These are phyloP conservation scores for Durusdinium trenchii DNA, from an alignment of 73 alveolate genomes.

Conservation along the genomic window DNA sequence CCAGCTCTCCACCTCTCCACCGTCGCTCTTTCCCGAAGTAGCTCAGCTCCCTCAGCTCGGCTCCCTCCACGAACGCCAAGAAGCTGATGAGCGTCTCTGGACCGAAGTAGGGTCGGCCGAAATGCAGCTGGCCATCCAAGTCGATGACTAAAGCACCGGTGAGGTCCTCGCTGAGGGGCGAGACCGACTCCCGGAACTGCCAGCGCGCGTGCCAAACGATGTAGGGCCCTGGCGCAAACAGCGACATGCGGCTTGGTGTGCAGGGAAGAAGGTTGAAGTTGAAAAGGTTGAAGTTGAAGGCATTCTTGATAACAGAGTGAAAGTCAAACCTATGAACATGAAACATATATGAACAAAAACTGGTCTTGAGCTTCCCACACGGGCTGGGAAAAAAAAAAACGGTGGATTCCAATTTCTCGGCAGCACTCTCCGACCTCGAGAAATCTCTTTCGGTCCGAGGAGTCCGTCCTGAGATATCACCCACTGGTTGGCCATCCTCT, in stretches of 20 bases:
- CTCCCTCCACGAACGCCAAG: too few species aligned
- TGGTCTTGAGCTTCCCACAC: too few species aligned
- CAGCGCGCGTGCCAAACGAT: conserved; percentile 78
- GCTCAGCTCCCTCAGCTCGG: too few species aligned
- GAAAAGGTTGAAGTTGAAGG: neutral
- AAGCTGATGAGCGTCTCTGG: conserved; percentile 74
- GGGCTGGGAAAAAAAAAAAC: too few species aligned
- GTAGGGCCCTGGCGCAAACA: conserved; percentile 2
- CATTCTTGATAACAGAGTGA: neutral
- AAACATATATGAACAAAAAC: too few species aligned
- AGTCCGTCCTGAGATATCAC: conserved; percentile 24
- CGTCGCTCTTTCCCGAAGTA: too few species aligned
- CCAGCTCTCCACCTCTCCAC: too few species aligned
- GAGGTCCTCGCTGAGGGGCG: conserved; percentile 72
- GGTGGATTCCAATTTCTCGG: too few species aligned
- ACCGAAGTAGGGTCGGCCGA: conserved; percentile 82
- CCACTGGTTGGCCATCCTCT: conserved; percentile 89
- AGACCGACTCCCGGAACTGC: conserved; percentile 54
- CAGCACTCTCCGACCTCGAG: neutral
- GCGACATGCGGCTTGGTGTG: neutral
- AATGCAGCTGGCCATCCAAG: conserved; percentile 63
- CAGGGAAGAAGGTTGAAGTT: neutral
- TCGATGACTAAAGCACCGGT: conserved; percentile 77
- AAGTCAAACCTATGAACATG: neutral
- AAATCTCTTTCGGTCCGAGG: neutral